phyloP scores from a whole-genome alignment of 176 grass and related monocot genomes.

The Aegilops bicornis region DNA sequence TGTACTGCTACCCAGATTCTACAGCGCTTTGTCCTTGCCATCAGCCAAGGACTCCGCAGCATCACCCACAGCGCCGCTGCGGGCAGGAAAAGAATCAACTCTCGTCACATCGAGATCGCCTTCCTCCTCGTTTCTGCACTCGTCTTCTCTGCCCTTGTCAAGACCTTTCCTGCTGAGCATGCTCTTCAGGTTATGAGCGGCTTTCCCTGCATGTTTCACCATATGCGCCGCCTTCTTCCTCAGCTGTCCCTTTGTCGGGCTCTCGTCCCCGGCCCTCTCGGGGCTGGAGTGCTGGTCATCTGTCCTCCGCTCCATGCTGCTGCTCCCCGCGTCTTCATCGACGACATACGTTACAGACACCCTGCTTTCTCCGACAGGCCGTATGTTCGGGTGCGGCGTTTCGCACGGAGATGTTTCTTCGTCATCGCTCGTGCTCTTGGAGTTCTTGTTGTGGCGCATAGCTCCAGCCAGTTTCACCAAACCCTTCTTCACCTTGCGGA shows the following conservation, averaged over 20 bases:
- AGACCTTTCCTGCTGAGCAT: constrained; percentile 58
- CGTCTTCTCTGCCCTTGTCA: constrained; percentile 55
- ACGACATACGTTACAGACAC: constrained; percentile 53
- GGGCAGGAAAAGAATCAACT: constrained; percentile 6
- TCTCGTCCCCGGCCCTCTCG: constrained; percentile 32
- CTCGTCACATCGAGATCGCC: constrained; percentile 14
- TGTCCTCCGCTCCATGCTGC: not conserved
- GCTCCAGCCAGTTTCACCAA: constrained; percentile 64
- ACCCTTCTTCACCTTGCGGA: constrained; percentile 59
- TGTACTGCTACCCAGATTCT: not conserved
- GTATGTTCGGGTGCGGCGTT: constrained; percentile 53
- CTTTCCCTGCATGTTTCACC: constrained; percentile 57
- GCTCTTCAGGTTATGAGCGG: constrained; percentile 51
- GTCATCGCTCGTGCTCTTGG: constrained; percentile 34
- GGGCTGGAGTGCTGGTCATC: constrained; percentile 27
- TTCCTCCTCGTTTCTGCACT: constrained; percentile 24
- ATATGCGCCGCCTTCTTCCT: constrained; percentile 60
- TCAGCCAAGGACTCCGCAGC: not conserved
- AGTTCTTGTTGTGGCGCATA: constrained; percentile 46
- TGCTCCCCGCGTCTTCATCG: constrained; percentile 33
- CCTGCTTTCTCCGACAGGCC: constrained; percentile 55
- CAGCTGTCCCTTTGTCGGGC: constrained; percentile 39
- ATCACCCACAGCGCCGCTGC: constrained; percentile 3
- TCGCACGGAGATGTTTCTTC: constrained; percentile 36
- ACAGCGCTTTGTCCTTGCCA: not conserved